phyloP scores from a whole-genome alignment of 2,329 filamentous ascomycete genomes.

The Exophiala sp. region DNA sequence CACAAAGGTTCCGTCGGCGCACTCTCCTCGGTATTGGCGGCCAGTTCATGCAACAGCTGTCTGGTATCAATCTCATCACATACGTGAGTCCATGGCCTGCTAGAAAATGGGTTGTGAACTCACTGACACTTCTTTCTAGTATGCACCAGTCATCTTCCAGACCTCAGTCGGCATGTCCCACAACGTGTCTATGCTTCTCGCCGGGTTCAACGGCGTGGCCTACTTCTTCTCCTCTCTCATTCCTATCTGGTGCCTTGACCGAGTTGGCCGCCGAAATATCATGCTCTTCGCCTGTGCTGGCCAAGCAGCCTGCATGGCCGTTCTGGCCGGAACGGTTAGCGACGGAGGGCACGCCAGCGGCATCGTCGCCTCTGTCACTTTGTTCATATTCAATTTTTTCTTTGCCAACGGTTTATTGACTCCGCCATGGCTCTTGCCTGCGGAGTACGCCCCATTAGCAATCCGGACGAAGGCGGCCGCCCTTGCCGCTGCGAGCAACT shows the following conservation, averaged over 20 bases:
- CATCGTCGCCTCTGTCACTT: conserved; percentile 50
- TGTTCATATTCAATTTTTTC: conserved; percentile 57
- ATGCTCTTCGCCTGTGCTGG: not conserved
- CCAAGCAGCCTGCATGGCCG: conserved; percentile 61
- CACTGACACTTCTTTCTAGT: conserved; percentile 44
- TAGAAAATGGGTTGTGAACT: conserved; percentile 46
- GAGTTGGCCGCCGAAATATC: conserved; percentile 34
- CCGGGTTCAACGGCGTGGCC: conserved; percentile 50
- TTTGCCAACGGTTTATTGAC: conserved; percentile 55
- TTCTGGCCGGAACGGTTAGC: conserved; percentile 45
- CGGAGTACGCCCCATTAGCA: conserved; percentile 54
- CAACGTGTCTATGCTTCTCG: conserved; percentile 44
- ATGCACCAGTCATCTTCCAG: conserved; percentile 41
- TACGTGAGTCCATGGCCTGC: conserved; percentile 33
- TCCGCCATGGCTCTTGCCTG: conserved; percentile 58
- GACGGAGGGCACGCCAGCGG: conserved; percentile 42
- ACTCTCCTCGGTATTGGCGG: conserved; percentile 32
- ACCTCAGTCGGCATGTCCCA: conserved; percentile 38
- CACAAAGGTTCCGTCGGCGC: not conserved
- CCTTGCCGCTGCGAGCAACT: conserved; percentile 10
- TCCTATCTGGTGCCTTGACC: conserved; percentile 47
- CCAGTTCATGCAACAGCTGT: not conserved
- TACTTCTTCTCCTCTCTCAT: conserved; percentile 49
- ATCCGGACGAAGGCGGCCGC: conserved; percentile 9
- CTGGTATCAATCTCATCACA: not conserved